These are phyloP conservation scores for Aspergillus cavernicola DNA, from an alignment of 495 filamentous ascomycete species.

Conservation along the genomic window DNA sequence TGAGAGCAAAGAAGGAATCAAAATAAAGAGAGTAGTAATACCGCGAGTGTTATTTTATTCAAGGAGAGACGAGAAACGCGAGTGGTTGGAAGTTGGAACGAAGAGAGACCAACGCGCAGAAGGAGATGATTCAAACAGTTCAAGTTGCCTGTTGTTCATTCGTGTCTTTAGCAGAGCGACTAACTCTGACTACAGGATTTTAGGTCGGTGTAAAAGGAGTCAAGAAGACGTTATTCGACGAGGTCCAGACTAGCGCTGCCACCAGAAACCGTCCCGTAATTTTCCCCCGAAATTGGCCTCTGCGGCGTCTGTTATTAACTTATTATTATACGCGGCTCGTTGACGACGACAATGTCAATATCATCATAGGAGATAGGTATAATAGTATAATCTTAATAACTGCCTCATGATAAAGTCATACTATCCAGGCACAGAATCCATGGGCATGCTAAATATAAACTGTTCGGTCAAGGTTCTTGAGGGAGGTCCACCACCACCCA, in stretches of 20 bases:
- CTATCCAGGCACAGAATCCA: no score
- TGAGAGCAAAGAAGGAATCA: not conserved
- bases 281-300: slow-evolving; percentile 6
- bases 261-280: slow-evolving; percentile 6
- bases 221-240: slow-evolving; percentile 13
- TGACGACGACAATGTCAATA: not conserved
- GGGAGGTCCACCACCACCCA: slow-evolving; percentile 14
- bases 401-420: not conserved
- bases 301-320: not conserved
- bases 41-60: slow-evolving; percentile 15
- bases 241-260: slow-evolving; percentile 7
- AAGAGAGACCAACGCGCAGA: slow-evolving; percentile 9
- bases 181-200: slow-evolving; percentile 11
- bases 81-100: slow-evolving; percentile 13
- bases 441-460: slow-evolving; percentile 3
- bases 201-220: not conserved
- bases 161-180: slow-evolving; percentile 10
- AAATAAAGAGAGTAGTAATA: slow-evolving; percentile 5
- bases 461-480: not conserved
- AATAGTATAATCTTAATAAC: not conserved
- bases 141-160: slow-evolving; percentile 7
- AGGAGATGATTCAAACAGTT: slow-evolving; percentile 1
- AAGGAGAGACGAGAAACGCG: slow-evolving; percentile 16
- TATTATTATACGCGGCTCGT: not conserved
- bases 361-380: not conserved